These are phyloP conservation scores for Gillenia trifoliata DNA, from an alignment of 306 rosid genomes.

Conservation along the genomic window DNA sequence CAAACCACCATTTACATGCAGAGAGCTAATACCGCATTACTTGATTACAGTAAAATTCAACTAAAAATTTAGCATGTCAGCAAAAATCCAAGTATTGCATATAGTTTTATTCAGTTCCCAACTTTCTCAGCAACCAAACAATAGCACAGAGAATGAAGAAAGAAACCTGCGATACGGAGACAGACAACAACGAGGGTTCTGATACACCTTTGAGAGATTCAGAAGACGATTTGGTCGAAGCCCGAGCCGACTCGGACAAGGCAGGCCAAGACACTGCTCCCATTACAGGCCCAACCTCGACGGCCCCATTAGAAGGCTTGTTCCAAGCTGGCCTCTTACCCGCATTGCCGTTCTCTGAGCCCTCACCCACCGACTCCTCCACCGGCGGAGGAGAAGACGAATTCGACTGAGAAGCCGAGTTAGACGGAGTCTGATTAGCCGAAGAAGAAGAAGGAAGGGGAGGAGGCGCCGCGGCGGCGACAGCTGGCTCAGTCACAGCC, in stretches of 20 bases:
- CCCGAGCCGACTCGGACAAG: slow-evolving; percentile 53
- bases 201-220: slow-evolving; percentile 53
- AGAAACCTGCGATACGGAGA: slow-evolving; percentile 52
- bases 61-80: not conserved
- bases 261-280: slow-evolving; percentile 73
- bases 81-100: not conserved
- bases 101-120: not conserved
- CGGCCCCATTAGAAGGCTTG: slow-evolving; percentile 53
- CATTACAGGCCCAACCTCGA: slow-evolving; percentile 58
- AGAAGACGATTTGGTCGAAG: slow-evolving; percentile 38
- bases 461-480: not conserved
- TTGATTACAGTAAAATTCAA: not conserved
- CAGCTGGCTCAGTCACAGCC: slow-evolving; percentile 29
- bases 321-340: slow-evolving; percentile 74
- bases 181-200: slow-evolving; percentile 48
- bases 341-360: slow-evolving; percentile 35
- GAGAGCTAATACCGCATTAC: not conserved
- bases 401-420: slow-evolving; percentile 11
- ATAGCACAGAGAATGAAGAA: slow-evolving; percentile 8
- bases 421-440: slow-evolving; percentile 1
- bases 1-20: not conserved
- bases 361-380: slow-evolving; percentile 41
- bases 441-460: slow-evolving; percentile 6
- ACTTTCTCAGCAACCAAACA: not conserved
- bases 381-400: slow-evolving; percentile 24